These are phyloP conservation scores for Fusarium fujikuroi DNA, from an alignment of 2,329 filamentous ascomycete species.

Conservation along the genomic window DNA sequence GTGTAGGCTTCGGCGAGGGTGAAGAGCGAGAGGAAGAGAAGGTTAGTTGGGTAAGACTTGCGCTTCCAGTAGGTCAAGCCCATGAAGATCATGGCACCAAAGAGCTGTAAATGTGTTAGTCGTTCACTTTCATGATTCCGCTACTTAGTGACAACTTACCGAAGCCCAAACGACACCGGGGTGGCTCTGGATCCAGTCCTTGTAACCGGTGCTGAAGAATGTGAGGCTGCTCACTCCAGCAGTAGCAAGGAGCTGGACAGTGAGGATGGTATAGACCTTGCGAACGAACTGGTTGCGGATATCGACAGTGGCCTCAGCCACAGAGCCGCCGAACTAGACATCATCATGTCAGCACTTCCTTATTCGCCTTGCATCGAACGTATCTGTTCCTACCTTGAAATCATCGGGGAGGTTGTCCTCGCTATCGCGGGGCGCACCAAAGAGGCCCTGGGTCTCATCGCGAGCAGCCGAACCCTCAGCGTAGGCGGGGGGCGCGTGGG, in stretches of 20 bases:
- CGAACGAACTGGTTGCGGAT: constrained; percentile 97
- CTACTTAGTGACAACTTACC: constrained; percentile 54
- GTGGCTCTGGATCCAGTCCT: constrained; percentile 85
- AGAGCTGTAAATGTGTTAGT: constrained; percentile 61
- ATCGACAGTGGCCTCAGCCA: constrained; percentile 92
- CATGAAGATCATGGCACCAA: constrained; percentile 87
- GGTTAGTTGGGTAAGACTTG: constrained; percentile 93
- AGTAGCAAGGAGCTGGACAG: constrained; percentile 90
- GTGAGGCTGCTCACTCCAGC: constrained; percentile 82
- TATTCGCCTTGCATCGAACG: not conserved
- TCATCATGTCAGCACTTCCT: constrained; percentile 25
- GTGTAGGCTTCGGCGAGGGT: constrained; percentile 93
- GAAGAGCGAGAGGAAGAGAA: constrained; percentile 90
- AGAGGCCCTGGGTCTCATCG: constrained; percentile 66
- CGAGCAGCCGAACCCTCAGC: constrained; percentile 63
- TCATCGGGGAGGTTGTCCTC: constrained; percentile 95
- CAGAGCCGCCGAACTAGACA: constrained; percentile 84
- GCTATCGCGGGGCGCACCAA: constrained; percentile 77
- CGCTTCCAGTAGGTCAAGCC: constrained; percentile 93
- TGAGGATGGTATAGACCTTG: constrained; percentile 98
- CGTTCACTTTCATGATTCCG: not conserved
- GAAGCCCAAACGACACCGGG: constrained; percentile 87
- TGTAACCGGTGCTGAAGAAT: constrained; percentile 85
- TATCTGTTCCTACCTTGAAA: constrained; percentile 76
- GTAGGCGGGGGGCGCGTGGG: constrained; percentile 87